Percentiles rank a stretch among this genome's conserved stretches.
phyloP scores from a whole-genome alignment of 164 flowering plant genomes.

The Saururus chinensis region DNA sequence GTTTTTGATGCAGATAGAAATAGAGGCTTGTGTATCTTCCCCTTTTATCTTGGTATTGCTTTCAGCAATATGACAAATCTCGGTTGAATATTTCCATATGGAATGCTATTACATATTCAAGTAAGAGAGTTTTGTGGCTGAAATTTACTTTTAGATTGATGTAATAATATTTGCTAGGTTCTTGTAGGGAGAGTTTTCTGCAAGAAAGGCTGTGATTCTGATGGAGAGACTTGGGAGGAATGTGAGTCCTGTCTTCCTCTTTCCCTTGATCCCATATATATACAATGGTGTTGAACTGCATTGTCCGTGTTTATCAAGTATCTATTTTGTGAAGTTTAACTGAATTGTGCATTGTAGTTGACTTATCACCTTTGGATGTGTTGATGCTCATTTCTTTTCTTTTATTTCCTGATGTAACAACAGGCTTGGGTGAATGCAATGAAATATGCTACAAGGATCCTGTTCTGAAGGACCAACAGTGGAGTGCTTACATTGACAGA shows the following conservation, averaged over 20 bases:
- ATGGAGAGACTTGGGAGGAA: constrained; percentile 87
- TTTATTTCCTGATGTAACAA: not conserved
- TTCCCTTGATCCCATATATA: not conserved
- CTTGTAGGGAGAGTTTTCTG: constrained; percentile 87
- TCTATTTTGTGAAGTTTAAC: no score
- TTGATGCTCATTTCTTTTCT: no score
- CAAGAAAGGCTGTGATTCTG: constrained; percentile 81
- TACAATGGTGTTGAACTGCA: no score
- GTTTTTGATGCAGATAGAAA: no score
- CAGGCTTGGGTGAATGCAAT: constrained; percentile 62
- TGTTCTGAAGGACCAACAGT: constrained; percentile 72
- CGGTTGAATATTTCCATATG: no score
- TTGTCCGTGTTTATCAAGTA: no score
- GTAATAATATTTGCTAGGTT: constrained; percentile 7
- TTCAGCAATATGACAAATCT: not conserved
- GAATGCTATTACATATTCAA: no score
- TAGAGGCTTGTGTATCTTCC: no score
- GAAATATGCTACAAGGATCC: constrained; percentile 95
- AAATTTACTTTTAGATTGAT: constrained; percentile 3
- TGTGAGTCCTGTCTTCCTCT: constrained; percentile 40
- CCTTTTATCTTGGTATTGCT: not conserved
- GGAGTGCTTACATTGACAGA: constrained; percentile 96
- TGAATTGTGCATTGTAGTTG: no score
- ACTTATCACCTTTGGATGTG: not conserved
- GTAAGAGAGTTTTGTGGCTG: not conserved